Evolutionary conservation across 345 rosid species (phyloP).

Genomic region (Aquilaria yunnanensis): DNA sequence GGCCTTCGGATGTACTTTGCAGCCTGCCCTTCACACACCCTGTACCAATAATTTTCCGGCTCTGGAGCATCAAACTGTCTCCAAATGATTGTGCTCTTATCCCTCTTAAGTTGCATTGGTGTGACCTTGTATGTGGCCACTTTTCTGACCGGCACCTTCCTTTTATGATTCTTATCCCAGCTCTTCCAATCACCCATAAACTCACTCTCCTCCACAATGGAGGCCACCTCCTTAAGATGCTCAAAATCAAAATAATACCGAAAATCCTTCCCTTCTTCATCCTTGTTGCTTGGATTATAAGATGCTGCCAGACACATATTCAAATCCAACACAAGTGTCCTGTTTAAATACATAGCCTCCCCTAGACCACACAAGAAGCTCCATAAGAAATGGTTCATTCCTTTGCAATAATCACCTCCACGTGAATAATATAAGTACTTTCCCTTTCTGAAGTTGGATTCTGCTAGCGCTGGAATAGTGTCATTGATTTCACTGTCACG

Average conservation of each 20-base stretch:
- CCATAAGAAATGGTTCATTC: constrained; percentile 95
- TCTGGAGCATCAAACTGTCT: constrained; percentile 86
- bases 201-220: constrained; percentile 77
- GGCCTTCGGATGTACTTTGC: constrained; percentile 74
- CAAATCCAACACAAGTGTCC: constrained; percentile 91
- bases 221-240: constrained; percentile 78
- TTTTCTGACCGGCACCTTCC: constrained; percentile 69
- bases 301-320: constrained; percentile 64
- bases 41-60: constrained; percentile 88
- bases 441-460: constrained; percentile 59
- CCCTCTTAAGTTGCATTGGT: constrained; percentile 72
- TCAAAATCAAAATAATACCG: constrained; percentile 85
- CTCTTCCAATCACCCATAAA: constrained; percentile 76
- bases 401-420: constrained; percentile 91
- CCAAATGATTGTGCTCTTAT: constrained; percentile 73
- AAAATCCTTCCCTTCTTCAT: constrained; percentile 88
- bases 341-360: constrained; percentile 86
- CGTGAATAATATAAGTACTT: constrained; percentile 79
- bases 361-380: constrained; percentile 95
- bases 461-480: constrained; percentile 50
- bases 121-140: constrained; percentile 53
- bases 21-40: constrained; percentile 89
- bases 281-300: constrained; percentile 58
- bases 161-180: constrained; percentile 68
- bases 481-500: constrained; percentile 64